These are phyloP conservation scores for Neophaeococcomyces mojaviensis DNA, from an alignment of 2,329 filamentous ascomycete genomes.

Conservation along the genomic window DNA sequence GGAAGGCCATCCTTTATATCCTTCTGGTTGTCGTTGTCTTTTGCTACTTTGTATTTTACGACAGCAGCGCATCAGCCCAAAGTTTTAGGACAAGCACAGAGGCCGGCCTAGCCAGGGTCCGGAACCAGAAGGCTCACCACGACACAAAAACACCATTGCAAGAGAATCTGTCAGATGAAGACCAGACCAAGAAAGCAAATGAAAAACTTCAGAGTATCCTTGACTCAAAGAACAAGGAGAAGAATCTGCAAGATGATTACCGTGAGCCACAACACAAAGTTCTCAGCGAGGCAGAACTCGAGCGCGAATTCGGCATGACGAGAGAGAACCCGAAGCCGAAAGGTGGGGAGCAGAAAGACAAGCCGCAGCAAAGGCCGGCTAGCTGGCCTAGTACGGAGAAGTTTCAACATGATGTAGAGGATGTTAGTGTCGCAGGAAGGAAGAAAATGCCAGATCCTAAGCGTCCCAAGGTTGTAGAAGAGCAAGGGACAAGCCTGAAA, in stretches of 20 bases:
- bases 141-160: conserved; percentile 9
- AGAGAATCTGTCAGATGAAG: conserved; percentile 19
- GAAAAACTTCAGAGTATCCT: conserved; percentile 19
- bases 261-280: background rate
- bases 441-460: conserved; percentile 45
- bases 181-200: conserved; percentile 20
- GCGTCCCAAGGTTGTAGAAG: conserved; percentile 11
- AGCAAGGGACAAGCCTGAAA: conserved; percentile 5
- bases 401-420: conserved; percentile 32
- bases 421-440: conserved; percentile 47
- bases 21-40: conserved; percentile 14
- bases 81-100: conserved; percentile 21
- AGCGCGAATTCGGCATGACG: background rate
- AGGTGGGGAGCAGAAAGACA: background rate
- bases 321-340: background rate
- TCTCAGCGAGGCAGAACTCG: background rate
- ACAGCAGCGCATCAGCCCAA: conserved; percentile 7
- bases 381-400: conserved; percentile 25
- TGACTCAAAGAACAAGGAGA: conserved; percentile 11
- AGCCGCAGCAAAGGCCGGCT: conserved; percentile 18
- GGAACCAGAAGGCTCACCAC: conserved; percentile 9
- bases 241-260: background rate
- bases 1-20: conserved; percentile 12
- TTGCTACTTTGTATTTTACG: conserved; percentile 21
- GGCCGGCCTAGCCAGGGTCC: conserved; percentile 17